Base-by-base conservation (phyloP, 2,329 filamentous ascomycete genomes). In the Thelonectria rubi region DNA sequence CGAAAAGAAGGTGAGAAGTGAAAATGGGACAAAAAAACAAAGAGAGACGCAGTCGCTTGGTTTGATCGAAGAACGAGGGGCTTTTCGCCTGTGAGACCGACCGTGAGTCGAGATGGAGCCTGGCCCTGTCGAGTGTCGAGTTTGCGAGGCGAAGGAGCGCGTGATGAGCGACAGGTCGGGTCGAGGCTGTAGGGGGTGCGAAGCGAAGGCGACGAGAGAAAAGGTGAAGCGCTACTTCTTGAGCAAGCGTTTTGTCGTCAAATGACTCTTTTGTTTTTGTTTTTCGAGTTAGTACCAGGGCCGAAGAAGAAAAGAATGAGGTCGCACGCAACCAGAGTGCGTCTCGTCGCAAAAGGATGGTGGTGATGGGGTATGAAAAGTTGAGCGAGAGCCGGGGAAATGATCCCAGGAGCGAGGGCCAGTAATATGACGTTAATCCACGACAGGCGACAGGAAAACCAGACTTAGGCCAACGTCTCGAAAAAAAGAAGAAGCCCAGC, bases 351-450 rank as follows among this genome's bases (percentile, higher is more conserved):
- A 40, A 39, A 17, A 34, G 57, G 18, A 51, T 34, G 24, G 34
- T 34, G 24, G 34, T 51, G 30, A 20, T 14, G n/a, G 32, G 18
- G 20, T 21, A 49, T 37, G 32, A 59, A 42, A 37, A 53, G 39
- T 26, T 26, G 51, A 54, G 45, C 56, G 45, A 48, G 52, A 43
- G 32, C 40, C 32, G 40, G 50, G 58, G 58, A 54, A 56, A 60
- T 60, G 52, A 52, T 45, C 52, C 26, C 52, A 42, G 58, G 47
- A 55, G 58, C 58, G 50, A 40, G 51, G 32, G 40, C 30, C 39
- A 32, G 58, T 37, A 40, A 50, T 56, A 60, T 60, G 58, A 60
- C 58, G 58, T 52, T 60, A n/a, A 46, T 60, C 56, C 21, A 59
- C 37, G 45, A 45, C 46, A 51, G 51, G 48, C 46, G 58, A 55